Conservation (phyloP, 73 alveolate species). For the Uronychia setigera region DNA sequence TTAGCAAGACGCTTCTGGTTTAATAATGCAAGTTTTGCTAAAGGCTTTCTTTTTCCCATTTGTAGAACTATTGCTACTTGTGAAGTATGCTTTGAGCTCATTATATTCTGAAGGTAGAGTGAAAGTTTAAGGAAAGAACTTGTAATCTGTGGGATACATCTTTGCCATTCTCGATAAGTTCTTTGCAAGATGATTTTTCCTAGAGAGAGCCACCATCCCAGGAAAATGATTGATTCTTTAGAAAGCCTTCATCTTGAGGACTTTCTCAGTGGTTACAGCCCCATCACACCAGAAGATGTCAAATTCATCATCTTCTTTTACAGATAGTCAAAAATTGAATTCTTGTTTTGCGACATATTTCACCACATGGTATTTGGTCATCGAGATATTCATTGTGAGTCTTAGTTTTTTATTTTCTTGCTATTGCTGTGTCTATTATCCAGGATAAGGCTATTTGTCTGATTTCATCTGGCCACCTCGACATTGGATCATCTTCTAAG, state of each 20-base stretch:
- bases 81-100: conserved; percentile 32
- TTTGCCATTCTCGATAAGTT: conserved; percentile 44
- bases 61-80: too few species aligned
- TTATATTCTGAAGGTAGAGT: conserved; percentile 53
- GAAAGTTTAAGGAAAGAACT: conserved; percentile 61
- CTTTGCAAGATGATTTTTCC: conserved; percentile 66
- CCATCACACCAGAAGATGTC: conserved; percentile 63
- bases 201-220: conserved; percentile 51
- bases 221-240: conserved; percentile 69
- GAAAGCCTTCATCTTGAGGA: conserved; percentile 57
- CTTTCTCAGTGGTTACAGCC: conserved; percentile 59
- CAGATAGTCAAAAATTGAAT: conserved; percentile 47
- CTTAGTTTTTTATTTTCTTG: too few species aligned
- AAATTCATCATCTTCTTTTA: conserved; percentile 60
- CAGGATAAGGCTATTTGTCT: too few species aligned
- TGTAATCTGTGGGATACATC: conserved; percentile 57
- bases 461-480: too few species aligned
- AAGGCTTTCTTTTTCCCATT: conserved; percentile 6
- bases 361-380: conserved; percentile 74
- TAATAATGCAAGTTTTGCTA: conserved; percentile 9
- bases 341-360: conserved; percentile 71
- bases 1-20: conserved; percentile 45
- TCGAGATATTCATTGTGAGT: conserved; percentile 60
- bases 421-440: too few species aligned
- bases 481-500: too few species aligned